Conservation (phyloP, 2,329 filamentous ascomycete genomes). For the Emmonsiellopsis sp. region DNA sequence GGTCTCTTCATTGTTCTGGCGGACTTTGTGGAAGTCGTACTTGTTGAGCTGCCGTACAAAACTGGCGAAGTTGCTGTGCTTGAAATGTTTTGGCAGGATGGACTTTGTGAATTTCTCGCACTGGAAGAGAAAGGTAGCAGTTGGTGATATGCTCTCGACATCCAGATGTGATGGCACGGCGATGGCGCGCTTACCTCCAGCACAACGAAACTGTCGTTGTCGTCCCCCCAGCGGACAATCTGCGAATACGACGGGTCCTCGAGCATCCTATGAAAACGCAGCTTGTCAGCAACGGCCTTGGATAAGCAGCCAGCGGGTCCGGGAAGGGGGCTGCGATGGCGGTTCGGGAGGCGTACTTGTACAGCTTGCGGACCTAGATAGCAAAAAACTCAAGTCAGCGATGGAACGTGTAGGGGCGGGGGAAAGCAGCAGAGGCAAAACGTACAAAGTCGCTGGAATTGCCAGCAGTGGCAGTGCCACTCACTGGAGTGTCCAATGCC, state of each 20-base stretch:
- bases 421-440: conserved; percentile 21
- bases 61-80: conserved; percentile 96
- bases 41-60: conserved; percentile 95
- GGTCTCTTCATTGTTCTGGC: conserved; percentile 79
- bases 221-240: conserved; percentile 91
- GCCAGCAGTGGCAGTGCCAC: conserved; percentile 43
- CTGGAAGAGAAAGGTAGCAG: conserved; percentile 37
- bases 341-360: conserved; percentile 60
- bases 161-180: no score
- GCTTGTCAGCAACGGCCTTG: background rate
- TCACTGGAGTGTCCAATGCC: conserved; percentile 9
- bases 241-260: conserved; percentile 88
- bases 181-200: conserved; percentile 58
- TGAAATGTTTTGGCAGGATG: conserved; percentile 96
- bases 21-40: conserved; percentile 97
- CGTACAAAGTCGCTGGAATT: conserved; percentile 94
- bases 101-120: conserved; percentile 98
- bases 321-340: conserved; percentile 6
- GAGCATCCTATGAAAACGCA: conserved; percentile 61
- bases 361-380: conserved; percentile 83
- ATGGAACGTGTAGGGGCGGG: conserved; percentile 8
- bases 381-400: conserved; percentile 11
- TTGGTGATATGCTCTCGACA: background rate
- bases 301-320: conserved; percentile 4
- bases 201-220: conserved; percentile 93